A percentile compares a stretch with the other conserved stretches of the same genome.
phyloP scores from a whole-genome alignment of 306 rosid genomes.

The Malus orientalis region DNA sequence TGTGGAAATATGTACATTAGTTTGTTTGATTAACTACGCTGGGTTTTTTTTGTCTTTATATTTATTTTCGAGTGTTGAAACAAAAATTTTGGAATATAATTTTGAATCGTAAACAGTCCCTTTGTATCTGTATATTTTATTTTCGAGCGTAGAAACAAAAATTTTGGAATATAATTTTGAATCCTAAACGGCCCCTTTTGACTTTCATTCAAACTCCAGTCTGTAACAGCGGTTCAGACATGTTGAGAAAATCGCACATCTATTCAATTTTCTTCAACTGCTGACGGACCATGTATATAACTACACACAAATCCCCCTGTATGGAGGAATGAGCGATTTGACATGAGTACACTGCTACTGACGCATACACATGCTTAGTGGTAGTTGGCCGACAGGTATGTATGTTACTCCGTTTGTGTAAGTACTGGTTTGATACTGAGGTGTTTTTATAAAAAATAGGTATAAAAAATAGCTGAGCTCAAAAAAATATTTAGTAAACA shows the following conservation, averaged over 20 bases:
- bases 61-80: not conserved
- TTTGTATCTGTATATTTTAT: not conserved
- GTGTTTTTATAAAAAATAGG: too few relatives aligned
- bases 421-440: too few relatives aligned
- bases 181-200: not conserved
- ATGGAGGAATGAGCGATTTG: too few relatives aligned
- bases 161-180: too few relatives aligned
- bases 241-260: not conserved
- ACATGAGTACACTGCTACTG: too few relatives aligned
- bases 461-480: too few relatives aligned
- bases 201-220: not conserved
- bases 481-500: too few relatives aligned
- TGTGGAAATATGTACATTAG: not conserved
- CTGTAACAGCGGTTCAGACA: not conserved
- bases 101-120: not conserved
- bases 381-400: too few relatives aligned
- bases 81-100: not conserved
- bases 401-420: too few relatives aligned
- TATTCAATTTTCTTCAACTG: not conserved
- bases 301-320: too few relatives aligned
- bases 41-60: not conserved
- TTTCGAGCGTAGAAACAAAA: not conserved
- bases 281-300: too few relatives aligned
- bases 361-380: too few relatives aligned
- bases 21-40: not conserved